Evolutionary conservation across 1,139 yeast genomes (phyloP).

Genomic region (Zygoascus meyerae): DNA sequence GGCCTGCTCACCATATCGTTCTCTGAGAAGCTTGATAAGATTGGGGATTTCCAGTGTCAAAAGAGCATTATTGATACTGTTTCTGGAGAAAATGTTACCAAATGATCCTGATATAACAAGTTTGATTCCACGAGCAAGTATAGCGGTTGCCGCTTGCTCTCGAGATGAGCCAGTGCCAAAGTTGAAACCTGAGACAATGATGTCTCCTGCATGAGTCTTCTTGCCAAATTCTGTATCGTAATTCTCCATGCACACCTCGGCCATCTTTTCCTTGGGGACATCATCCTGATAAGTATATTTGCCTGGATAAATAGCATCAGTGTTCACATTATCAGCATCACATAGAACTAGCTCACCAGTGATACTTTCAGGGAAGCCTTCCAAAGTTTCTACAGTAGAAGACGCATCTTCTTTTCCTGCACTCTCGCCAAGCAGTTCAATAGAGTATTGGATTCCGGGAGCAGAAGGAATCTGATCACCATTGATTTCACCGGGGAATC

Average conservation of each 20-base stretch:
- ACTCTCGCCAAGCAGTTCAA: conserved; percentile 33
- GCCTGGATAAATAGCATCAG: conserved; percentile 98
- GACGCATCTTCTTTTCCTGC: conserved; percentile 33
- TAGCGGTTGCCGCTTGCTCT: conserved; percentile 98
- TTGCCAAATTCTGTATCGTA: conserved; percentile 81
- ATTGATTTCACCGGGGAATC: conserved; percentile 78
- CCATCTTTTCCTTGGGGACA: conserved; percentile 90
- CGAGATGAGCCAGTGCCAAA: conserved; percentile 99
- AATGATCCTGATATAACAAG: conserved; percentile 95
- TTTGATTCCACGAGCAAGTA: conserved; percentile 87
- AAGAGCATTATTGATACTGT: conserved; percentile 91
- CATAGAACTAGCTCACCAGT: conserved; percentile 90
- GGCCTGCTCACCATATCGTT: conserved; percentile 44
- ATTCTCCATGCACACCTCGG: conserved; percentile 98
- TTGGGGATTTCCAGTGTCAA: conserved; percentile 91
- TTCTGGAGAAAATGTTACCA: conserved; percentile 93
- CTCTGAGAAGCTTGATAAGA: conserved; percentile 69
- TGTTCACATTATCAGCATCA: conserved; percentile 95
- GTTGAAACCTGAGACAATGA: conserved; percentile 85
- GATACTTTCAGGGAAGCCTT: conserved; percentile 84
- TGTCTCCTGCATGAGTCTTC: conserved; percentile 83
- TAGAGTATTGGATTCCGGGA: conserved; percentile 48
- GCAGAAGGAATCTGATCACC: conserved; percentile 44
- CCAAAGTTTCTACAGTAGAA: conserved; percentile 55
- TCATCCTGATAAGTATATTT: conserved; percentile 98